Evolutionary conservation across 805 yeast genomes (phyloP), one percentile per base, ranked within the genome.

Genomic region (Saturnispora ahearnii): DNA sequence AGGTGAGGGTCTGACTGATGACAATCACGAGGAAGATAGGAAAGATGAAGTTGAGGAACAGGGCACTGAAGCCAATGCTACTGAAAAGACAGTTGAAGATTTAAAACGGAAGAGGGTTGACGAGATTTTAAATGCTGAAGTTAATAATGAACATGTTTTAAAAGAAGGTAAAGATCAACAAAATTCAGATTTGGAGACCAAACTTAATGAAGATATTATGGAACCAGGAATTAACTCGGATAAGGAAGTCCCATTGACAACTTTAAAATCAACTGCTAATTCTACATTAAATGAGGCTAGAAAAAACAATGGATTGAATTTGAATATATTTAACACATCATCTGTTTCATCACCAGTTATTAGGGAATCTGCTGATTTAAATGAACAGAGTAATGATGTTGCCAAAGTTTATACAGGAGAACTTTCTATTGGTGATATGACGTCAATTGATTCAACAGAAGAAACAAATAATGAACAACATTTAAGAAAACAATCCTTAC

Each of bases 391-490:
- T 11, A 13, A 13, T 13, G 6, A 22, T 2, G 10, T 38, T 22
- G 11, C 10, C 8, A 24, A 26, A 12, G 30, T 38, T 38, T 4
- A 37, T 21, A 26, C 45, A 24, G 32, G 42, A 22, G 47, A 44
- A 7, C 18, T 48, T 13, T 43, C 45, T 28, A 21, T 41, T 15
- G 29, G 38, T 42, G 52, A 55, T 42, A 47, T 51, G 42, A 48
- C 45, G 15, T 53, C 53, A 11, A 44, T 51, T 30, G 51, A 51
- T 30, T 51, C 57, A 15, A 49, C 41, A 28, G 37, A 34, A 2
- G 40, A 41, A 3, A 5, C 40, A 15, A 36, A 22, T 10, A 22
- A 22, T 36, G 24, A 21, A 15, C 40, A 15, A 36, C 6, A 5
- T 9, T 18, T 4, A 21, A 22, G 24, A 9, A 36, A 36, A 13